phyloP scores from a whole-genome alignment of 352 stramenopile genomes.

The Chrysophaeum taylorii region DNA sequence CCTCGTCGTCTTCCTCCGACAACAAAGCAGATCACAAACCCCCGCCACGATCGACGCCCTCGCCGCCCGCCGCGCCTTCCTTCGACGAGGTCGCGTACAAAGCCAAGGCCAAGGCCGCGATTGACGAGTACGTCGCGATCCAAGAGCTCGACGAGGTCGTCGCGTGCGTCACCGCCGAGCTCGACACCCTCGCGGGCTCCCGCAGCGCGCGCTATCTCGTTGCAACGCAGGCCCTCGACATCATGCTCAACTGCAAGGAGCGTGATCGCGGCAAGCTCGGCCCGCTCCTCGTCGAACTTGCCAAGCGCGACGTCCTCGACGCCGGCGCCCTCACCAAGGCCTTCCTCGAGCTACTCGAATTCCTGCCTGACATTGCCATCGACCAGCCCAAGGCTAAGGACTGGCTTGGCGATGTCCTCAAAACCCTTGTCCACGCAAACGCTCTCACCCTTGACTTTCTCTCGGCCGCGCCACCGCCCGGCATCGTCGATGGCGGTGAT shows the following conservation, averaged over 20 bases:
- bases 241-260: background rate
- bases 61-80: no score
- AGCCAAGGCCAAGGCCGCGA: constrained; percentile 5
- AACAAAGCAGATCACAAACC: no score
- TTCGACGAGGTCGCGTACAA: constrained; percentile 1
- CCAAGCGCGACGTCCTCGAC: background rate
- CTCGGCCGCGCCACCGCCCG: background rate
- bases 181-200: background rate
- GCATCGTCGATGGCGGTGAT: background rate
- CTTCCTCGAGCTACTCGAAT: background rate
- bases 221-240: background rate
- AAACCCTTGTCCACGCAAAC: background rate
- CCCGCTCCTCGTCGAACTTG: background rate
- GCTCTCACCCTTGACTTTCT: background rate
- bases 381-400: constrained; percentile 1
- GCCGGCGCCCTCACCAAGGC: background rate
- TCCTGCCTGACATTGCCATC: constrained; percentile 8
- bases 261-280: background rate
- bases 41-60: no score
- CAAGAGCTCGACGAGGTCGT: background rate
- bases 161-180: background rate
- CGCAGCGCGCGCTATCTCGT: background rate
- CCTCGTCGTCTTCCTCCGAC: no score
- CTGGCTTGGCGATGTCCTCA: constrained; percentile 10
- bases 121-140: constrained; percentile 8